phyloP scores from a whole-genome alignment of 805 yeast genomes.

The Zygosaccharomyces gambellarensis region DNA sequence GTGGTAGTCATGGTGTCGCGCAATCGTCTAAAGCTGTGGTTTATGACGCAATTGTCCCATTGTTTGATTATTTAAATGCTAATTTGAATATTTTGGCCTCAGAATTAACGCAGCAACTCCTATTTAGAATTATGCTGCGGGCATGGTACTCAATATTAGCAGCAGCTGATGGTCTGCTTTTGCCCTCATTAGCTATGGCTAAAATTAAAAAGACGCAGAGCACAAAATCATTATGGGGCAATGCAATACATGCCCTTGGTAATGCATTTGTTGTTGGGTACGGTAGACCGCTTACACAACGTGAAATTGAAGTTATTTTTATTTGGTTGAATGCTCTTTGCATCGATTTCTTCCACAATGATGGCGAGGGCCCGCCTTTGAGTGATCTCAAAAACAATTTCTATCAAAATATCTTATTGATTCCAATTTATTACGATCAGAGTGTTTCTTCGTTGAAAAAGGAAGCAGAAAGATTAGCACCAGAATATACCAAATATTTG shows the following conservation, averaged over 20 bases:
- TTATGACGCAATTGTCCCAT: conserved; percentile 64
- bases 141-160: conserved; percentile 74
- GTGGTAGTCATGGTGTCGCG: conserved; percentile 46
- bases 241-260: conserved; percentile 47
- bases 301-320: conserved; percentile 63
- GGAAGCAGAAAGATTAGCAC: conserved; percentile 58
- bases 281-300: conserved; percentile 50
- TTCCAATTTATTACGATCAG: conserved; percentile 63
- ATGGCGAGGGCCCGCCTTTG: conserved; percentile 75
- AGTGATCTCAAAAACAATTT: conserved; percentile 55
- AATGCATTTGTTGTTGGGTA: conserved; percentile 39
- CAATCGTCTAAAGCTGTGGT: conserved; percentile 44
- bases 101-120: conserved; percentile 49
- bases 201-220: conserved; percentile 33
- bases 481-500: conserved; percentile 47
- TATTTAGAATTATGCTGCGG: conserved; percentile 63
- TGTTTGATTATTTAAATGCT: conserved; percentile 67
- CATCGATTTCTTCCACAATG: conserved; percentile 70
- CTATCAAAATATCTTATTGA: conserved; percentile 58
- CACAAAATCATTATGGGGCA: conserved; percentile 36
- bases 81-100: conserved; percentile 62
- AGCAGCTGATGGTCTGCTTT: conserved; percentile 62
- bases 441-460: conserved; percentile 42
- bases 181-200: conserved; percentile 63
- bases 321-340: conserved; percentile 66